Base-by-base conservation (phyloP, 1,284 basidiomycete species). In the Tylopilus sp. region DNA sequence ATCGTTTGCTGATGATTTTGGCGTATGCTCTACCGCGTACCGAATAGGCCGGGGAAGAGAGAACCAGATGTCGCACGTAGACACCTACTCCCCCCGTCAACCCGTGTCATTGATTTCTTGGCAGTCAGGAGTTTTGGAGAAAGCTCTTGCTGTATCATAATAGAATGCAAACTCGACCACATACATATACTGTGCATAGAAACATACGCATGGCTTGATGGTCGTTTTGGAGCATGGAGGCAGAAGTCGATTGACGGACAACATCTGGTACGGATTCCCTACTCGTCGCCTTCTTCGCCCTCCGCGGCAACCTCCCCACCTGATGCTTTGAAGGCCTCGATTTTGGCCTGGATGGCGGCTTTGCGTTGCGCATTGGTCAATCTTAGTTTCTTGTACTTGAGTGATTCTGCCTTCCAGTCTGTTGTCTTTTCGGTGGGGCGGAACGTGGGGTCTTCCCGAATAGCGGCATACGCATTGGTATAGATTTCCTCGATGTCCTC, bases 401-500 rank as follows among this genome's bases (percentile, higher is more conserved):
- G 72, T 53, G 77, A 77, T 73, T 97, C 94, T 37, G 87, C 77
- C 68, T 88, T 92, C 94, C 94, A 99, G 78, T 98, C 88, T 68
- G 82, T 84, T 52, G 84, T 73, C 81, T 98, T 98, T 59, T 96
- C 91, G 41, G 91, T 88, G 45, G 93, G 85, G 71, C 88, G 85
- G 84, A 94, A 95, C 15, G 74, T 70, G 47, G 96, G 95, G 72
- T 97, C 87, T 71, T 95, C 94, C 58, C 96, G 91, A 73, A 99
- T 99, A 57, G 92, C 90, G 48, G 88, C 85, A 72, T 94, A 89
- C 2, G 91, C 93, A 62, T 85, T 86, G 50, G 82, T 82, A 78
- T 90, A 98, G 61, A 99, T 88, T 70, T 98, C 96, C 75, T 99
- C 94, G 4, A 99, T 93, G 67, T 99, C 95, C 60, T 95, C 96